A percentile compares a stretch with the other conserved stretches of the same genome.
phyloP scores from a whole-genome alignment of 257 asterid species.

The Lycium barbarum region DNA sequence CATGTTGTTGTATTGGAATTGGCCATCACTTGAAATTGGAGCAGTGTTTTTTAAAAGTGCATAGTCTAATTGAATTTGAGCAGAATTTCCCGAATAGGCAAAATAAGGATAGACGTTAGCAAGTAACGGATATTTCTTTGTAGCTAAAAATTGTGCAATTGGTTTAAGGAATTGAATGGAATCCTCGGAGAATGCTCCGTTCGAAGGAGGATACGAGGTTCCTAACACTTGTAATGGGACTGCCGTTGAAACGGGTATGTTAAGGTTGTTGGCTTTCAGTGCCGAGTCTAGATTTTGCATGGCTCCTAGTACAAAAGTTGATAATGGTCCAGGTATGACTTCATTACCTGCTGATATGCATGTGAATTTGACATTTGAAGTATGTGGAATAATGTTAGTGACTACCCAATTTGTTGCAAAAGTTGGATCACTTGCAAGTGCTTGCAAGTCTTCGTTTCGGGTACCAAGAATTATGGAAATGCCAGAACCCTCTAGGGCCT shows the following conservation, averaged over 20 bases:
- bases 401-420: slow-evolving; percentile 47
- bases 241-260: slow-evolving; percentile 44
- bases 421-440: slow-evolving; percentile 36
- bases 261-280: neutral
- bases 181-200: slow-evolving; percentile 27
- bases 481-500: slow-evolving; percentile 40
- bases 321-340: slow-evolving; percentile 47
- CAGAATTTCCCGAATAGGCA: slow-evolving; percentile 39
- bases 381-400: slow-evolving; percentile 40
- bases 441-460: slow-evolving; percentile 40
- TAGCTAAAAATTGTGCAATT: slow-evolving; percentile 31
- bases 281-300: slow-evolving; percentile 46
- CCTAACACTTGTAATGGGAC: slow-evolving; percentile 39
- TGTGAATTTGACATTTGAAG: neutral
- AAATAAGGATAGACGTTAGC: slow-evolving; percentile 51
- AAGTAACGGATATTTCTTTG: slow-evolving; percentile 40
- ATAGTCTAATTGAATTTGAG: slow-evolving; percentile 36
- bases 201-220: slow-evolving; percentile 51
- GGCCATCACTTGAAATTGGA: neutral
- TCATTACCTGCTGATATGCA: slow-evolving; percentile 53
- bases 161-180: slow-evolving; percentile 2
- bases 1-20: slow-evolving; percentile 41
- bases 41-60: slow-evolving; percentile 37
- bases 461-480: slow-evolving; percentile 44
- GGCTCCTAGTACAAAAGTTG: slow-evolving; percentile 43